These are phyloP conservation scores for Clavispora vitiphila DNA, from an alignment of 805 yeast species.

Conservation along the genomic window DNA sequence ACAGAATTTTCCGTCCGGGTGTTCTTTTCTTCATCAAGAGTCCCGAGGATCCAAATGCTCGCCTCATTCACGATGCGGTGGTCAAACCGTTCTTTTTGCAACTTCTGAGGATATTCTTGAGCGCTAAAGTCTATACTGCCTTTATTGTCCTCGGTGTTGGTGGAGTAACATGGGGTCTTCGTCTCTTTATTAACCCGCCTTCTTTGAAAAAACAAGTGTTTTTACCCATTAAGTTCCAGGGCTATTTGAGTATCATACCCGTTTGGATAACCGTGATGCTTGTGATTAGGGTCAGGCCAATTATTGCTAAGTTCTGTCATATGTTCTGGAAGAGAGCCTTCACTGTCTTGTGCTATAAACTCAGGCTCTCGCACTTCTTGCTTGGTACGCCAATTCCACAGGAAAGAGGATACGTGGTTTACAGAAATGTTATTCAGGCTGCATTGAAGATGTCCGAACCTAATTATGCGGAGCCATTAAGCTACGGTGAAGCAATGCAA, in stretches of 20 bases:
- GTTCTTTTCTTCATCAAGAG: slow-evolving; percentile 87
- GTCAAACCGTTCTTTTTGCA: slow-evolving; percentile 72
- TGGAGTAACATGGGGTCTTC: slow-evolving; percentile 46
- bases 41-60: slow-evolving; percentile 88
- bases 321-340: slow-evolving; percentile 63
- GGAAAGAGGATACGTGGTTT: slow-evolving; percentile 67
- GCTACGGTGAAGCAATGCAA: slow-evolving; percentile 39
- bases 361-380: slow-evolving; percentile 81
- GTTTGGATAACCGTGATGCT: slow-evolving; percentile 2
- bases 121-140: slow-evolving; percentile 68
- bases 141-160: slow-evolving; percentile 78
- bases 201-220: slow-evolving; percentile 4
- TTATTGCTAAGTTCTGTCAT: slow-evolving; percentile 30
- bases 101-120: slow-evolving; percentile 62
- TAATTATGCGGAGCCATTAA: slow-evolving; percentile 55
- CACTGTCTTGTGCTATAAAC: slow-evolving; percentile 44
- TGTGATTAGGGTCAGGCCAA: slow-evolving; percentile 2
- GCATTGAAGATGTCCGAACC: slow-evolving; percentile 40
- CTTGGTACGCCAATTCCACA: slow-evolving; percentile 54
- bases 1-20: slow-evolving; percentile 73
- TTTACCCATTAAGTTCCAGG: slow-evolving; percentile 23
- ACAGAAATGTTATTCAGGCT: slow-evolving; percentile 45
- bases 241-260: slow-evolving; percentile 3
- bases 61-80: slow-evolving; percentile 81
- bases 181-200: slow-evolving; percentile 21